Conservation (phyloP, 2,329 filamentous ascomycete species). For the Fusarium lyarnte region DNA sequence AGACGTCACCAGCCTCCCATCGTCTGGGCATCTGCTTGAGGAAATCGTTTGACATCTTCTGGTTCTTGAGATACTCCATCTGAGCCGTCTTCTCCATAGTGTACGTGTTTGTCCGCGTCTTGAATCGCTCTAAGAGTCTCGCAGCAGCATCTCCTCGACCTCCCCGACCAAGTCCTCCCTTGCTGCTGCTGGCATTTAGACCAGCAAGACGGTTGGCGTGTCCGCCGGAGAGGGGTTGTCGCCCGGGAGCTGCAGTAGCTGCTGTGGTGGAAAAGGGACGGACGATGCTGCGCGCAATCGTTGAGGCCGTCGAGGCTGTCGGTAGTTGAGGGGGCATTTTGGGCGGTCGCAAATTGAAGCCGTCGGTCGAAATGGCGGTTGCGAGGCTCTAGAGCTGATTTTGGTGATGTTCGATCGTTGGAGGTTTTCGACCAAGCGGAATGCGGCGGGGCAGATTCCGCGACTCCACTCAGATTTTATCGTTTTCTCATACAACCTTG, state of each 20-base stretch:
- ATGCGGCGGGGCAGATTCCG: slow-evolving; percentile 40
- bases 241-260: slow-evolving; percentile 38
- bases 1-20: slow-evolving; percentile 84
- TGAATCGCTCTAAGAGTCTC: slow-evolving; percentile 44
- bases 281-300: slow-evolving; percentile 22
- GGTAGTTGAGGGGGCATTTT: slow-evolving; percentile 56
- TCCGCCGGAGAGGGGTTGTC: neutral
- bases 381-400: slow-evolving; percentile 15
- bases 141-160: slow-evolving; percentile 43
- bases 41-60: slow-evolving; percentile 61
- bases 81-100: slow-evolving; percentile 46
- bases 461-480: slow-evolving; percentile 42
- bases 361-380: neutral
- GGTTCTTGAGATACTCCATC: slow-evolving; percentile 52
- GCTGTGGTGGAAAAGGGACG: slow-evolving; percentile 47
- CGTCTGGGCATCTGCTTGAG: slow-evolving; percentile 72
- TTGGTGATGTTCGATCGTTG: slow-evolving; percentile 30
- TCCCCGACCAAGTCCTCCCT: neutral
- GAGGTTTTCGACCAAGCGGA: slow-evolving; percentile 43
- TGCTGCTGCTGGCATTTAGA: slow-evolving; percentile 33
- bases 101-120: slow-evolving; percentile 27
- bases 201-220: slow-evolving; percentile 36
- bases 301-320: slow-evolving; percentile 33
- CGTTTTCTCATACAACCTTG: slow-evolving; percentile 34
- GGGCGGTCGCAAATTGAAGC: slow-evolving; percentile 25